Conservation (phyloP, 768 basidiomycete species). For the Rhizopogon roseolus region DNA sequence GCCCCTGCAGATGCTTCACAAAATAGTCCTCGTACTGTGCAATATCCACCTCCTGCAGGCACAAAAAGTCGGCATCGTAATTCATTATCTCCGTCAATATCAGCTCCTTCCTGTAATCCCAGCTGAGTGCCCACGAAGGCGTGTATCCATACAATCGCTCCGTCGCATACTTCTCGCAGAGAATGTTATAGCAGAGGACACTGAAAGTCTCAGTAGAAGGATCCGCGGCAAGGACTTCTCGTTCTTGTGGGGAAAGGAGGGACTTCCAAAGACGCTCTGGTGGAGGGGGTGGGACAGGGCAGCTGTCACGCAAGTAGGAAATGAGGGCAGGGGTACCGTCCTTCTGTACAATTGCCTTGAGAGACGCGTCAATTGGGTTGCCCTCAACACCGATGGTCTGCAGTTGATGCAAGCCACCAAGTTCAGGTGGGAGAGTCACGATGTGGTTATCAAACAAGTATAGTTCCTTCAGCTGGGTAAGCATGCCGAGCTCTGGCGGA, state of each 20-base stretch:
- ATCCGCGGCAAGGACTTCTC: constrained; percentile 56
- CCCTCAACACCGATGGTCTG: constrained; percentile 94
- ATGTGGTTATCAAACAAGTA: constrained; percentile 95
- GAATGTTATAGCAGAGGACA: constrained; percentile 88
- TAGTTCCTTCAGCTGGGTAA: constrained; percentile 85
- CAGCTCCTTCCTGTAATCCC: constrained; percentile 88
- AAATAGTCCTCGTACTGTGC: constrained; percentile 93
- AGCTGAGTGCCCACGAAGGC: constrained; percentile 92
- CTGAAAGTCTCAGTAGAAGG: constrained; percentile 72
- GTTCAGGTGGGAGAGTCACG: constrained; percentile 76
- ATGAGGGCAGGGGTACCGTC: constrained; percentile 92
- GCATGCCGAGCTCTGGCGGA: constrained; percentile 86
- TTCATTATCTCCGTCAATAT: constrained; percentile 82
- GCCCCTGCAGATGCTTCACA: constrained; percentile 58
- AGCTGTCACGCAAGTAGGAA: constrained; percentile 88
- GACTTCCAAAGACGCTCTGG: constrained; percentile 77
- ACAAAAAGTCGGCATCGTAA: constrained; percentile 84
- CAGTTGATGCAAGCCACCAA: constrained; percentile 88
- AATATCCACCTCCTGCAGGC: constrained; percentile 93
- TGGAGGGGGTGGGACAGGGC: constrained; percentile 75
- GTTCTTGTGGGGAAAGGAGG: constrained; percentile 53
- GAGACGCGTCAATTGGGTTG: constrained; percentile 80
- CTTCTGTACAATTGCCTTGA: constrained; percentile 84
- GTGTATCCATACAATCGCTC: constrained; percentile 92
- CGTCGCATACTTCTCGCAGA: constrained; percentile 89